Evolutionary conservation across 306 rosid species (phyloP).

Genomic region (Glycine tomentella): DNA sequence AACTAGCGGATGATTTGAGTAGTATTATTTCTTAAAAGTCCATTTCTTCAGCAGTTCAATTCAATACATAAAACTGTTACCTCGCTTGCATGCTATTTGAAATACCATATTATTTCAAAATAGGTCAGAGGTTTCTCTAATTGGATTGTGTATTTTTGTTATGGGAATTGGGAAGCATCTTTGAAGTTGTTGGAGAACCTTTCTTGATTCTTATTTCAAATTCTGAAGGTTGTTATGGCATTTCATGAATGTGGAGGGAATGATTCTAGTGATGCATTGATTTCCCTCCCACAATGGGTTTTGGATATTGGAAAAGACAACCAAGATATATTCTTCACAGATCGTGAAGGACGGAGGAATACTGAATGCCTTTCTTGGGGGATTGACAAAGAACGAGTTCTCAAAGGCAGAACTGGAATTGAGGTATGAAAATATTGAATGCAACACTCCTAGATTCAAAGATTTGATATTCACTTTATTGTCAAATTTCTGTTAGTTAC

Average conservation of each 20-base stretch:
- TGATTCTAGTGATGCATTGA: slow-evolving; percentile 68
- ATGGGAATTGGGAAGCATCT: slow-evolving; percentile 38
- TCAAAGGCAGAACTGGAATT: slow-evolving; percentile 93
- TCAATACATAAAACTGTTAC: background rate
- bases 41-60: background rate
- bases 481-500: slow-evolving; percentile 27
- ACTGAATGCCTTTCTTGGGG: slow-evolving; percentile 97
- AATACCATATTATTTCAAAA: slow-evolving; percentile 37
- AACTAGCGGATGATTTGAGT: slow-evolving; percentile 34
- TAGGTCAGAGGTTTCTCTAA: slow-evolving; percentile 15
- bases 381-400: slow-evolving; percentile 88
- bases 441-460: slow-evolving; percentile 28
- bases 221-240: slow-evolving; percentile 91
- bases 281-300: slow-evolving; percentile 94
- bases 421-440: slow-evolving; percentile 67
- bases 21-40: slow-evolving; percentile 21
- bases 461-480: slow-evolving; percentile 2
- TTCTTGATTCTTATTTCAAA: slow-evolving; percentile 49
- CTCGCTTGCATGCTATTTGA: slow-evolving; percentile 38
- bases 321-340: slow-evolving; percentile 92
- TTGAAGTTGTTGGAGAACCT: slow-evolving; percentile 41
- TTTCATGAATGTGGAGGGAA: slow-evolving; percentile 86
- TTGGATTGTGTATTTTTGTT: slow-evolving; percentile 32
- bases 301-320: slow-evolving; percentile 88
- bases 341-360: slow-evolving; percentile 95